Evolutionary conservation across 108 stramenopile genomes (phyloP).

Genomic region (Skeletonema costatum): DNA sequence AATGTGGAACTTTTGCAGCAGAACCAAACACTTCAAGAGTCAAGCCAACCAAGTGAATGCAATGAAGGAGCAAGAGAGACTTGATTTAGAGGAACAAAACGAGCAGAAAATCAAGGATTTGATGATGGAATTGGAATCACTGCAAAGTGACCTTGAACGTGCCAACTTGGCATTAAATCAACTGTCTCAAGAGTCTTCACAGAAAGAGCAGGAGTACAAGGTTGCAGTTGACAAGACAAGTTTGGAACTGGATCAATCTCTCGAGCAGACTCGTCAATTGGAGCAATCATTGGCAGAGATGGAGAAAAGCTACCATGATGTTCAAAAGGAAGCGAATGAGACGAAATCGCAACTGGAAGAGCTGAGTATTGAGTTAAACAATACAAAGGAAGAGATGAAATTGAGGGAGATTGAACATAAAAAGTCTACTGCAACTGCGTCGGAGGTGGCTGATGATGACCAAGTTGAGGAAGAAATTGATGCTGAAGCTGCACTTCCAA

Average conservation of each 20-base stretch:
- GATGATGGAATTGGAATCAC: conserved; percentile 12
- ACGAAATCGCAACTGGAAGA: conserved; percentile 3
- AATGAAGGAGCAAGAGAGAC: conserved; percentile 6
- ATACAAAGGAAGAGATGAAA: neutral
- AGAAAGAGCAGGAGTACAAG: neutral
- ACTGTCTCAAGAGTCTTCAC: conserved; percentile 2
- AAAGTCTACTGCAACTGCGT: neutral
- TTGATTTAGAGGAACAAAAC: neutral
- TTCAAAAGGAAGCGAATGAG: conserved; percentile 9
- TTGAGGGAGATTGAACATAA: neutral
- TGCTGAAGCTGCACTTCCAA: neutral
- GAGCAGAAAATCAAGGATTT: conserved; percentile 23
- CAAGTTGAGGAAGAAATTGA: neutral
- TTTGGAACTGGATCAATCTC: conserved; percentile 3
- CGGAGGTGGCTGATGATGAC: neutral
- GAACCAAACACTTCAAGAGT: conserved; percentile 2
- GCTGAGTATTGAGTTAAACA: neutral
- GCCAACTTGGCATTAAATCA: conserved; percentile 1
- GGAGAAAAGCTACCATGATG: conserved; percentile 1
- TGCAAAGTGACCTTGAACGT: conserved; percentile 2
- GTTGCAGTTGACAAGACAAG: neutral
- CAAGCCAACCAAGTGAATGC: neutral
- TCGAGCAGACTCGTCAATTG: conserved; percentile 1
- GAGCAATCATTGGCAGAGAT: conserved; percentile 3
- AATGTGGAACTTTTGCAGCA: conserved; percentile 5